Evolutionary conservation across 495 filamentous ascomycete genomes (phyloP), one percentile per base, ranked within the genome.

Genomic region (Lindgomyces ingoldianus): DNA sequence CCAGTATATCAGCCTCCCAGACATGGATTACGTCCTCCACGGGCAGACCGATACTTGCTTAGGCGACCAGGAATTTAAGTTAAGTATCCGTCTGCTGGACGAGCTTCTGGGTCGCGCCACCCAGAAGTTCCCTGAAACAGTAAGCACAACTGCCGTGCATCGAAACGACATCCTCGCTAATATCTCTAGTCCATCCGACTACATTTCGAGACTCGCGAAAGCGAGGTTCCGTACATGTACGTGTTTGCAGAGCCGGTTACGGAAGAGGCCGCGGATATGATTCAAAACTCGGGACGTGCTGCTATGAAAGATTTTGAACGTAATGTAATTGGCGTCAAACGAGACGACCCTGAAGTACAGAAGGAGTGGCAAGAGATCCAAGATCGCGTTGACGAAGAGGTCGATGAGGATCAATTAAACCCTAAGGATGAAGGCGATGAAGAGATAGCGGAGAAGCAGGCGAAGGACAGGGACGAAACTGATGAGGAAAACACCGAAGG

Each of bases 21-120:
- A 98, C 70, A 94, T 99, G 89, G 94, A 99, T 73, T 73, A 78
- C 14, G 81, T 89, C 0, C 72, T 99, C 6, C 94, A 99, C 70
- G 91, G 91, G 21, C 84, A 87, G 56, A 64, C 66, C 3, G 79
- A 89, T 66, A 81, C 79, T 0, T 69, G 73, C 0, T 77, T 96
- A 29, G 94, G 95, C n/a, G 85, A 95, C 70, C 75, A 79, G n/a
- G 94, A 99, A 68, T 98, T 96, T 76, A 87, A 85, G 65, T 55
- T 89, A 12, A 95, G 91, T 76, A 66, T 98, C 55, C 75, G 83
- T 14, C 73, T 98, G 16, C 80, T 96, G 71, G 93, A 95, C 70
- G 79, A 90, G 62, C 72, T 91, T 24, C 74, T 98, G 24, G 80
- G 96, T 75, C 84, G 82, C 55, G 91, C 85, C 6, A 91, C 87